Percentiles rank a stretch among this genome's conserved stretches.
Conservation (phyloP, 257 asterid species). For the Datura wrightii region DNA sequence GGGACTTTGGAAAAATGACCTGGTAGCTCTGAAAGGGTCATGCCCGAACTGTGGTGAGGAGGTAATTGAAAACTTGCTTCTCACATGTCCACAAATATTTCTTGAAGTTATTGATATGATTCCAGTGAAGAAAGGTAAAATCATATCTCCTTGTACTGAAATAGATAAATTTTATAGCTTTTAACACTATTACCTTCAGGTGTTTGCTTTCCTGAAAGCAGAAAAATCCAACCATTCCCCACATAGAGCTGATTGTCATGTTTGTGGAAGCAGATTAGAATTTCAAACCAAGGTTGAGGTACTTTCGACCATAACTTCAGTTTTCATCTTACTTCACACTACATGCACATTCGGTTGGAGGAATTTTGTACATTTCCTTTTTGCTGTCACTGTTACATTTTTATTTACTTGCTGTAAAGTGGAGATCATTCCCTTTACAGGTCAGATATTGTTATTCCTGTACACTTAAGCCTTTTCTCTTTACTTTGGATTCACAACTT, state of each 20-base stretch:
- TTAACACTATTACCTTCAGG: conserved; percentile 53
- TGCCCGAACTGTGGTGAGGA: conserved; percentile 98
- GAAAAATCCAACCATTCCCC: conserved; percentile 65
- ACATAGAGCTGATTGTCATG: conserved; percentile 89
- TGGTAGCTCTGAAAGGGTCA: conserved; percentile 89
- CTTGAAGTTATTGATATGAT: conserved; percentile 22
- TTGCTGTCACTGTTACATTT: conserved; percentile 21
- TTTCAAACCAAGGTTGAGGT: conserved; percentile 90
- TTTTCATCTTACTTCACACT: conserved; percentile 21
- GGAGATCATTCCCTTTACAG: background rate
- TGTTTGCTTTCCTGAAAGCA: conserved; percentile 88
- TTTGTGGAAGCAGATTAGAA: conserved; percentile 92
- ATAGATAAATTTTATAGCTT: conserved; percentile 31
- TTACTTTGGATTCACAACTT: background rate
- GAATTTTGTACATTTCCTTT: conserved; percentile 2
- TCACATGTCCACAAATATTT: background rate
- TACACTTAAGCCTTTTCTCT: background rate
- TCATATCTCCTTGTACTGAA: background rate
- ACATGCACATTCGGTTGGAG: background rate
- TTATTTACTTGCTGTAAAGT: conserved; percentile 14
- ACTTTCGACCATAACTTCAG: conserved; percentile 34
- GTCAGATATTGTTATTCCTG: background rate
- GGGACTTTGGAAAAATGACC: conserved; percentile 87
- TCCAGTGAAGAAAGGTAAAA: background rate
- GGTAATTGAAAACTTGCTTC: conserved; percentile 50